Evolutionary conservation across 257 asterid species (phyloP), one percentile per base, ranked within the genome.

Genomic region (Penstemon eatonii): DNA sequence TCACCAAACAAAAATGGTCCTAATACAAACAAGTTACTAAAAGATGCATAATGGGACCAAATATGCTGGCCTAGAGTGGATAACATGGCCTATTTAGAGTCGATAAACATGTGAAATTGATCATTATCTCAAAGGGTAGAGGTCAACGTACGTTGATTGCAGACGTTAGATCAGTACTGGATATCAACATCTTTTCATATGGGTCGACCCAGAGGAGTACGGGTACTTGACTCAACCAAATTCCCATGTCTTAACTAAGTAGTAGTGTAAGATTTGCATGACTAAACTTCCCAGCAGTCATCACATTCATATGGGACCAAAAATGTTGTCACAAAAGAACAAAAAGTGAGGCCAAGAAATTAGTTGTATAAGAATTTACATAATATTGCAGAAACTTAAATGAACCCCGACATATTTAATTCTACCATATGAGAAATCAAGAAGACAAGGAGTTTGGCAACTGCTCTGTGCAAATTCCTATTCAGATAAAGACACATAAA

Each of bases 221-320:
- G 33, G 33, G 33, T 25, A 25, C 33, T 25, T 25, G 33, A 25
- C 33, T 25, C 3, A 25, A 25, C 33, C 2, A 25, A 38, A 56
- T 40, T 42, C 11, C 42, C 67, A 37, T 72, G 63, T 10, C 69
- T 69, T 43, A 57, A 68, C 78, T 45, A 71, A 70, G 59, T 50
- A 41, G 5, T 13, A 8, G 12, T 7, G 60, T 18, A 72, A 63
- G 50, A 52, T 51, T 72, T 67, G 63, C 73, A 78, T 79, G 82
- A 68, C 60, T 65, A 46, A 59, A 36, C 84, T 73, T 70, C 79
- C 80, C 70, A 75, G 56, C 68, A 59, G 10, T n/a, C 62, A 52
- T 65, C 73, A 72, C 70, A 25, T 60, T 75, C 59, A 43, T 59
- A 57, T 44, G 74, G 51, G 39, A 61, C 8, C 13, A 60, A 67